phyloP scores from a whole-genome alignment of 805 yeast species.

The Ogataea pignaliae region DNA sequence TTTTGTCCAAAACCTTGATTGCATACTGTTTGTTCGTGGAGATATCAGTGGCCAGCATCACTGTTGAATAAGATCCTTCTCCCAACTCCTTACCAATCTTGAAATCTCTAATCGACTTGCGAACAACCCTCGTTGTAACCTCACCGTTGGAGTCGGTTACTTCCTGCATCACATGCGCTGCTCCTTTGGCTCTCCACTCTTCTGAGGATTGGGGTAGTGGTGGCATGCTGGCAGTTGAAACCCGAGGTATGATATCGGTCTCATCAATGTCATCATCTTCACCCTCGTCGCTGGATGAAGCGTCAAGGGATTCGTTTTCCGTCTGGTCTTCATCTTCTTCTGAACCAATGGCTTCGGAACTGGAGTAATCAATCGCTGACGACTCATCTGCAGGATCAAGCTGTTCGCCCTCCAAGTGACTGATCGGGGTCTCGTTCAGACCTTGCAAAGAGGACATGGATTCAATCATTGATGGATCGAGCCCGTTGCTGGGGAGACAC shows the following conservation, averaged over 20 bases:
- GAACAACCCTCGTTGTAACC: constrained; percentile 45
- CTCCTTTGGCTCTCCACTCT: constrained; percentile 56
- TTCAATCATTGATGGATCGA: neutral
- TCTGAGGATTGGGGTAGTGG: constrained; percentile 23
- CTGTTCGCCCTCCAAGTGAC: neutral
- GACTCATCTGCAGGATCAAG: neutral
- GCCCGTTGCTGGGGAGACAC: neutral
- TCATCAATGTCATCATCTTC: constrained; percentile 7
- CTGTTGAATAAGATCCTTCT: constrained; percentile 95
- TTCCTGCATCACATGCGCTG: constrained; percentile 49
- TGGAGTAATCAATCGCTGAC: neutral
- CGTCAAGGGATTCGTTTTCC: neutral
- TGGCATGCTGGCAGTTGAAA: neutral
- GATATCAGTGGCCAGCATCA: constrained; percentile 75
- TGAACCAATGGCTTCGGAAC: neutral
- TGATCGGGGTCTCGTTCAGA: neutral
- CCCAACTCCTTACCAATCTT: constrained; percentile 85
- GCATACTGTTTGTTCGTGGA: constrained; percentile 65
- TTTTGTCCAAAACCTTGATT: constrained; percentile 68
- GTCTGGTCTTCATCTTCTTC: constrained; percentile 1
- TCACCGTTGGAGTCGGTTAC: constrained; percentile 44
- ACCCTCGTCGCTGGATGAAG: neutral
- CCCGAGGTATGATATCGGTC: neutral
- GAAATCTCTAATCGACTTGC: constrained; percentile 70
- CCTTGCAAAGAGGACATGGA: constrained; percentile 2